Conservation (phyloP, 495 filamentous ascomycete species). For the Penicillium turbatum region DNA sequence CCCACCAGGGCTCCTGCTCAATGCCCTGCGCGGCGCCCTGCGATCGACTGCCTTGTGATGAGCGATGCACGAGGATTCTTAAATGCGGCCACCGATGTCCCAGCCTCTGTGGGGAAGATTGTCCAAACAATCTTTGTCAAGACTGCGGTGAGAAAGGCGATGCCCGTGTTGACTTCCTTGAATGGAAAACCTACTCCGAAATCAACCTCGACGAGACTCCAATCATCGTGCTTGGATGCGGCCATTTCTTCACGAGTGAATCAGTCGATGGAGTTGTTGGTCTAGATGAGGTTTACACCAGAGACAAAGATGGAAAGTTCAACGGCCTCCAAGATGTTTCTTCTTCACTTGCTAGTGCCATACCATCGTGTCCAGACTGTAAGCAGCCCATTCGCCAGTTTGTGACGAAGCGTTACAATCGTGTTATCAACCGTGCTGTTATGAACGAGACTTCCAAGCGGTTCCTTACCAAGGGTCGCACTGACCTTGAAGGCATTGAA, state of each 20-base stretch:
- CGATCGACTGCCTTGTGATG: conserved; percentile 57
- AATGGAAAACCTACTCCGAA: conserved; percentile 4
- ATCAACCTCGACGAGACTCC: conserved; percentile 10
- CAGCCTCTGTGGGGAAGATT: conserved; percentile 57
- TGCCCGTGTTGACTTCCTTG: conserved; percentile 6
- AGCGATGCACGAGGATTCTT: conserved; percentile 31
- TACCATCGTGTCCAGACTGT: conserved; percentile 12
- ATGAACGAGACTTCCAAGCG: conserved; percentile 13
- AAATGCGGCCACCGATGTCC: conserved; percentile 62
- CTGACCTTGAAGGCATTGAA: conserved; percentile 3
- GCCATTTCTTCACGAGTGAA: conserved; percentile 11
- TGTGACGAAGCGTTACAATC: conserved; percentile 17
- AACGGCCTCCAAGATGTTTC: conserved; percentile 12
- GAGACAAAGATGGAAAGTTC: conserved; percentile 12
- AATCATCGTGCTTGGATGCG: conserved; percentile 9
- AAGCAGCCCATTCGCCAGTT: conserved; percentile 16
- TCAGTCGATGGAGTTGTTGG: conserved; percentile 15
- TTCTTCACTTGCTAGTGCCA: conserved; percentile 12
- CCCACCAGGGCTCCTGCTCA: conserved; percentile 45
- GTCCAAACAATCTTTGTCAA: conserved; percentile 34
- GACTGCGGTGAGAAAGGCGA: conserved; percentile 7
- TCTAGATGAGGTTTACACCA: conserved; percentile 12
- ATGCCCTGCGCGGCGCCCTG: conserved; percentile 57
- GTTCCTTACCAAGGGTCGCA: conserved; percentile 11
- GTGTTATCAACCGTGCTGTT: conserved; percentile 14